Percentiles rank a stretch among this genome's conserved stretches.
These are phyloP conservation scores for Penicillium goetzii DNA, from an alignment of 495 filamentous ascomycete species.

Conservation along the genomic window DNA sequence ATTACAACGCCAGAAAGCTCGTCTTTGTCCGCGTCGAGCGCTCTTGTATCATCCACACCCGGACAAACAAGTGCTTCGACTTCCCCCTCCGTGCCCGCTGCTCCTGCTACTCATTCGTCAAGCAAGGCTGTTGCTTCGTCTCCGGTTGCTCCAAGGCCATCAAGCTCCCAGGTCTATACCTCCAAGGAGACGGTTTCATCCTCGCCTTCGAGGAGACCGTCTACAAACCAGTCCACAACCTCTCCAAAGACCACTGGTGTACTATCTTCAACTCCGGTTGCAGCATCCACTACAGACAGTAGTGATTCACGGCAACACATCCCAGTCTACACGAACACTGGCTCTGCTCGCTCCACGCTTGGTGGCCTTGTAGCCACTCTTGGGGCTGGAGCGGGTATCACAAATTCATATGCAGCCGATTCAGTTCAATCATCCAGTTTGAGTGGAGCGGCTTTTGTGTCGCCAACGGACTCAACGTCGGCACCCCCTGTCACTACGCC, in stretches of 20 bases:
- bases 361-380: constrained; percentile 6
- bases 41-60: neutral
- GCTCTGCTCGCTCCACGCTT: neutral
- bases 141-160: neutral
- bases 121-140: neutral
- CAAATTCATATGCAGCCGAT: neutral
- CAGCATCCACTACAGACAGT: neutral
- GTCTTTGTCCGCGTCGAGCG: too few relatives aligned
- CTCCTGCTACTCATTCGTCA: neutral
- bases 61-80: neutral
- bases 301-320: neutral
- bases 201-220: neutral
- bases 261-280: neutral
- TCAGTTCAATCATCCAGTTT: neutral
- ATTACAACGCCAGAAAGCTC: neutral
- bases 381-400: neutral
- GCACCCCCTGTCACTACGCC: neutral
- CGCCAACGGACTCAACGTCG: neutral
- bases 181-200: neutral
- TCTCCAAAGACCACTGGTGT: neutral
- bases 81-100: neutral
- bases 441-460: neutral
- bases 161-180: neutral
- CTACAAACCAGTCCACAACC: neutral
- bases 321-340: constrained; percentile 6